These are phyloP conservation scores for Cercis canadensis DNA, from an alignment of 306 rosid species.

Conservation along the genomic window DNA sequence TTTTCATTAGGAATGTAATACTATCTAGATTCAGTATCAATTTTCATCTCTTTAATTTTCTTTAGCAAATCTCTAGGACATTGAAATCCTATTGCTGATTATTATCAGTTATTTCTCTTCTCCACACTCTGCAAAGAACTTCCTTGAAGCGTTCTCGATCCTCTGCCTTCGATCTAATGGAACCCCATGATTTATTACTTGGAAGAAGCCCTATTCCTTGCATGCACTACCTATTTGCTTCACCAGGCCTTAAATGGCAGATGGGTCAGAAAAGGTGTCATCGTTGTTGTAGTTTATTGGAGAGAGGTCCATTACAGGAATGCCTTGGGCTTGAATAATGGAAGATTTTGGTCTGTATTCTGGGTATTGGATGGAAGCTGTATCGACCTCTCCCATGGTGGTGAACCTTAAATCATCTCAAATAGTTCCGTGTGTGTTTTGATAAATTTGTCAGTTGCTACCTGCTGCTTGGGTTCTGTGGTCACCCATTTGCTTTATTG, in stretches of 20 bases:
- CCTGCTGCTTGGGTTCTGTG: too few relatives aligned
- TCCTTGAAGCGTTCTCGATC: constrained; percentile 50
- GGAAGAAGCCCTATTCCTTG: constrained; percentile 51
- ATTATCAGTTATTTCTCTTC: constrained; percentile 40
- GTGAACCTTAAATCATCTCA: too few relatives aligned
- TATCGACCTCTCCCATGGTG: constrained; percentile 65
- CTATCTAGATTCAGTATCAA: too few relatives aligned
- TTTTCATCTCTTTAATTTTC: too few relatives aligned
- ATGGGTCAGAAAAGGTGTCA: neutral
- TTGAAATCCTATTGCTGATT: too few relatives aligned
- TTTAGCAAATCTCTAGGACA: too few relatives aligned
- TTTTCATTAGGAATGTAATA: too few relatives aligned
- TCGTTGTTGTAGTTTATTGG: constrained; percentile 5
- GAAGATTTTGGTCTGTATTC: constrained; percentile 58
- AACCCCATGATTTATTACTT: constrained; percentile 65
- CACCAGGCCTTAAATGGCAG: constrained; percentile 17
- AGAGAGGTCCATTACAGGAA: constrained; percentile 71
- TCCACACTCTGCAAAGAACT: constrained; percentile 56
- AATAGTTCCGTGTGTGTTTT: too few relatives aligned
- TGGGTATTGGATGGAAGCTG: constrained; percentile 59
- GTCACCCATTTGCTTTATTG: too few relatives aligned
- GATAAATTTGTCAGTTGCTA: too few relatives aligned
- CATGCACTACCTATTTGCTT: constrained; percentile 36
- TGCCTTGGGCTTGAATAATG: constrained; percentile 30
- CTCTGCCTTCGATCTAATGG: constrained; percentile 45